Conservation (phyloP, 495 filamentous ascomycete genomes). For the Xylaria flabelliformis region DNA sequence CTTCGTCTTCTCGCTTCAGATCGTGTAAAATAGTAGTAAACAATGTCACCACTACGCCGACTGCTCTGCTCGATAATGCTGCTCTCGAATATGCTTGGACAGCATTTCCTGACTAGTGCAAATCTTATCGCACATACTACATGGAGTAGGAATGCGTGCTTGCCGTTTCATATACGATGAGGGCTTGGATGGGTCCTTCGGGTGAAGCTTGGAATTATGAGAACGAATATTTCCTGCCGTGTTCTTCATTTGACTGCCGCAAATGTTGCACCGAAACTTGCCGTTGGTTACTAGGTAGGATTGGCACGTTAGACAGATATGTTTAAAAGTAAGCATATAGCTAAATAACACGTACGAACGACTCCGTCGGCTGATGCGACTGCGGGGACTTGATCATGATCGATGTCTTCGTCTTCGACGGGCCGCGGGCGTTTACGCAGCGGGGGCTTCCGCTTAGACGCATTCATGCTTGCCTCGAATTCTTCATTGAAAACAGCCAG, state of each 20-base stretch:
- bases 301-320: background rate
- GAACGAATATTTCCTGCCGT: background rate
- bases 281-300: conserved; percentile 6
- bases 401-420: background rate
- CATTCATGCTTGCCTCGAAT: background rate
- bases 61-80: no score
- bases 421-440: background rate
- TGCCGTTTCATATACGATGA: background rate
- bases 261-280: conserved; percentile 17
- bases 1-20: background rate
- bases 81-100: background rate
- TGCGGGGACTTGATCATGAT: background rate
- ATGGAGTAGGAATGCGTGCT: background rate
- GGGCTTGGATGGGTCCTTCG: background rate
- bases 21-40: background rate
- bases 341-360: conserved; percentile 6
- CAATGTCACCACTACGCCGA: background rate
- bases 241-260: background rate
- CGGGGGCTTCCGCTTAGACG: background rate
- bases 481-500: background rate
- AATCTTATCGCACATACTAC: background rate
- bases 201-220: conserved; percentile 8
- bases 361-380: background rate
- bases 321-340: no score
- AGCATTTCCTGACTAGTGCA: background rate